phyloP scores from a whole-genome alignment of 305 asterid species.

The Solanum hybrid region DNA sequence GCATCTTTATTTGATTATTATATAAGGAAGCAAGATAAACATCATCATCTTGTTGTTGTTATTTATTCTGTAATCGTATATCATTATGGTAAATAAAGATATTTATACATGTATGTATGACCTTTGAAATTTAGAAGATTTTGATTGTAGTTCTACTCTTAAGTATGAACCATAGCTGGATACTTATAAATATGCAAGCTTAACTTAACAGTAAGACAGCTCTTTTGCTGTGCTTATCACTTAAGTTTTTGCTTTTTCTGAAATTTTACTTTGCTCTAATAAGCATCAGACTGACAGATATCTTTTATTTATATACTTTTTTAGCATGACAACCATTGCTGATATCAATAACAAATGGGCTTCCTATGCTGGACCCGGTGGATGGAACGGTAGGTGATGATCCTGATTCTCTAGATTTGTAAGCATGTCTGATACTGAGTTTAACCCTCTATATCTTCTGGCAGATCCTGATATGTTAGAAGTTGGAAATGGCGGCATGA shows the following conservation, averaged over 20 bases:
- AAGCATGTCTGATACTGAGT: not conserved
- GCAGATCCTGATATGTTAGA: conserved; percentile 98
- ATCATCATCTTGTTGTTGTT: not conserved
- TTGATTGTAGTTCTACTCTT: not conserved
- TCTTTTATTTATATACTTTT: not conserved
- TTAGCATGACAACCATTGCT: conserved; percentile 82
- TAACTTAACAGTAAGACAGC: not conserved
- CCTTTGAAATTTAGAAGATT: not conserved
- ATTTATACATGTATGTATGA: not conserved
- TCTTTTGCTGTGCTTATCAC: not conserved
- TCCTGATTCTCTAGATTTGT: conserved; percentile 3
- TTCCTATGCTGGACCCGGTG: conserved; percentile 97
- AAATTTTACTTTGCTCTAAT: not conserved
- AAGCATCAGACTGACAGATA: not conserved
- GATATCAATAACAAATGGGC: conserved; percentile 98
- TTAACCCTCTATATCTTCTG: conserved; percentile 1
- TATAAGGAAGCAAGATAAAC: not conserved
- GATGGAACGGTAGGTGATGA: conserved; percentile 84
- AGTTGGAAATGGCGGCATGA: conserved; percentile 99
- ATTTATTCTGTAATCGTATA: not conserved
- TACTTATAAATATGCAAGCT: not conserved
- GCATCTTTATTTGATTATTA: conserved; percentile 6
- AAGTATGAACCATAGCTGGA: not conserved
- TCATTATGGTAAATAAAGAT: not conserved
- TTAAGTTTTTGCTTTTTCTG: not conserved